These are phyloP conservation scores for Paramecium primaurelia DNA, from an alignment of 73 alveolate species.

Conservation along the genomic window DNA sequence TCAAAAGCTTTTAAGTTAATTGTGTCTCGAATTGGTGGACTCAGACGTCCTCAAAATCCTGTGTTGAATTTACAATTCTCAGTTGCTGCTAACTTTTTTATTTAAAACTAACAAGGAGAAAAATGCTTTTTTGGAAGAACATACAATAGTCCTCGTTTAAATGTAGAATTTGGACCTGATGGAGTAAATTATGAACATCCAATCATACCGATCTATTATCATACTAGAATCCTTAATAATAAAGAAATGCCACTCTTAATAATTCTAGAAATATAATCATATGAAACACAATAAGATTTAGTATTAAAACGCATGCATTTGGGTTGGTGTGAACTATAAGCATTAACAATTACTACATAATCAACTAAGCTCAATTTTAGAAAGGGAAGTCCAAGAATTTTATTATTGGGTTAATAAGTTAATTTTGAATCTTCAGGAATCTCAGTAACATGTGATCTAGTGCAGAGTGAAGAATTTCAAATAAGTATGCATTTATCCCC, in stretches of 20 bases:
- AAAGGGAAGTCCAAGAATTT: neutral
- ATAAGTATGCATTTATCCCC: neutral
- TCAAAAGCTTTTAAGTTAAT: neutral
- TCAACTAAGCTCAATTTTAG: neutral
- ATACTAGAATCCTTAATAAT: neutral
- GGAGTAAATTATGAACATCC: constrained; percentile 45
- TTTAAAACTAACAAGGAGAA: neutral
- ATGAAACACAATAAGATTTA: constrained; percentile 14
- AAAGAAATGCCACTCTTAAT: neutral
- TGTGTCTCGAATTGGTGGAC: neutral
- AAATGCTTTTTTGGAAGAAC: constrained; percentile 35
- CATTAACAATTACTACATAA: neutral
- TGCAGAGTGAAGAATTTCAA: neutral
- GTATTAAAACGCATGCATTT: constrained; percentile 27
- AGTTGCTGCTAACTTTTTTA: constrained; percentile 17
- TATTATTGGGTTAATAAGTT: neutral
- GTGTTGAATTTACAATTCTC: neutral
- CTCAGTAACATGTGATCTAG: neutral
- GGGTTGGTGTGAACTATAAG: constrained; percentile 29
- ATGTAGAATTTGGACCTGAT: constrained; percentile 21
- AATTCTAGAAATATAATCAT: neutral
- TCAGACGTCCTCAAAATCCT: constrained; percentile 25
- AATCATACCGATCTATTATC: neutral
- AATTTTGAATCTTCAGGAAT: neutral
- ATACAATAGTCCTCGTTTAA: constrained; percentile 16